Percentiles rank a stretch among this genome's conserved stretches.
Evolutionary conservation across 176 grass and related monocot genomes (phyloP).

Genomic region (Musa acuminata): DNA sequence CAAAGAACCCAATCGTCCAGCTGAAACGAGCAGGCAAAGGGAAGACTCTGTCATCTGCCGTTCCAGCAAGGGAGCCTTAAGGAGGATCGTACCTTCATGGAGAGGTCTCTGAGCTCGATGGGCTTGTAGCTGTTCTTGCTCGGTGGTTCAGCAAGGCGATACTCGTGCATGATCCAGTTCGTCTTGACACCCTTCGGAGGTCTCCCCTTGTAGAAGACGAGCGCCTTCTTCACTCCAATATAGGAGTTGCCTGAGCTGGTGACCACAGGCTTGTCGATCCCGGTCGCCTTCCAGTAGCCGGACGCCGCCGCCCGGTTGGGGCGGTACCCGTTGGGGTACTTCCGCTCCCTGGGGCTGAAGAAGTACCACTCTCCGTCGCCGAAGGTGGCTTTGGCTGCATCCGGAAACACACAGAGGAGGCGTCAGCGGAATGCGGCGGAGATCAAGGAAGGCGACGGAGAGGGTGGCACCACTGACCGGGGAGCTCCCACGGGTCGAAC

Average conservation of each 20-base stretch:
- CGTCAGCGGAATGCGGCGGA: not conserved
- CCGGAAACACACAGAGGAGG: not conserved
- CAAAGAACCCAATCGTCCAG: conserved; percentile 79
- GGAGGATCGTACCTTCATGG: conserved; percentile 39
- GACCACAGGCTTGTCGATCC: conserved; percentile 44
- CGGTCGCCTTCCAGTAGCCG: conserved; percentile 66
- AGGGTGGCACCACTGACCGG: conserved; percentile 21
- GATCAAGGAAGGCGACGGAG: not conserved
- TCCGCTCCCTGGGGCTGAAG: conserved; percentile 55
- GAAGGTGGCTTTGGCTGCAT: conserved; percentile 33
- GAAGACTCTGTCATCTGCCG: no score
- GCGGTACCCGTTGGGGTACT: conserved; percentile 54
- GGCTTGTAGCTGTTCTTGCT: not conserved
- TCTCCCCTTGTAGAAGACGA: conserved; percentile 65
- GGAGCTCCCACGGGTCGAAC: conserved; percentile 80
- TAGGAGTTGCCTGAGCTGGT: not conserved
- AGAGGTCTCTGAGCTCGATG: conserved; percentile 26
- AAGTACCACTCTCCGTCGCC: conserved; percentile 71
- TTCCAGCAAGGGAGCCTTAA: no score
- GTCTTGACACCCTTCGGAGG: conserved; percentile 60
- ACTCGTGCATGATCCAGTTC: conserved; percentile 97
- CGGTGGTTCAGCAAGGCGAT: conserved; percentile 21
- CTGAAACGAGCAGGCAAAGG: conserved; percentile 14
- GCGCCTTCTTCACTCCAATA: conserved; percentile 61
- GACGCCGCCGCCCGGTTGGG: conserved; percentile 50